These are phyloP conservation scores for Solanum stenotomum DNA, from an alignment of 257 asterid species.

Conservation along the genomic window DNA sequence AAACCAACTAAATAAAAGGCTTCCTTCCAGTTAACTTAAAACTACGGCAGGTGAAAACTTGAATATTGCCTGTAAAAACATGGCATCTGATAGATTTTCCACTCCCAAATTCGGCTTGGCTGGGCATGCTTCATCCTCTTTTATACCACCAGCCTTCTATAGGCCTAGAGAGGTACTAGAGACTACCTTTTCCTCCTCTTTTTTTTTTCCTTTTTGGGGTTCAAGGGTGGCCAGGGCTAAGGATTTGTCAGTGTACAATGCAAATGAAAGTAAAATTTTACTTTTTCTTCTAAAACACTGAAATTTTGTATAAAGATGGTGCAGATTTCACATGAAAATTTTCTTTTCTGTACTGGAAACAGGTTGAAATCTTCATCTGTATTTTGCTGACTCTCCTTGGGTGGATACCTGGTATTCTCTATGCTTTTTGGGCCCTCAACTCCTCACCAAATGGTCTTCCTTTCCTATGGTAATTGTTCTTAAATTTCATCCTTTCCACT, in stretches of 20 bases:
- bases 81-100: not conserved
- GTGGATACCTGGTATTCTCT: not conserved
- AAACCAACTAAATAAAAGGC: not conserved
- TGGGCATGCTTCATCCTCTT: not conserved
- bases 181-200: not conserved
- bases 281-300: not conserved
- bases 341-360: not conserved
- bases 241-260: not conserved
- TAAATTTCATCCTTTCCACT: not conserved
- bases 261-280: not conserved
- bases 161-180: not conserved
- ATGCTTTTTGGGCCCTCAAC: not conserved
- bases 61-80: not conserved
- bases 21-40: not conserved
- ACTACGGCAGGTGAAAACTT: not conserved
- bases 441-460: not conserved
- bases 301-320: not conserved
- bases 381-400: not conserved
- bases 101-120: not conserved
- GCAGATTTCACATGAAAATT: not conserved
- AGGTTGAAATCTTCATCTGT: not conserved
- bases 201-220: not conserved
- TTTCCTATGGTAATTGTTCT: not conserved
- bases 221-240: not conserved
- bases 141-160: not conserved